Evolutionary conservation across 805 yeast species (phyloP), one percentile per base, ranked within the genome.

Genomic region (Cyberlindnera bimundalis): DNA sequence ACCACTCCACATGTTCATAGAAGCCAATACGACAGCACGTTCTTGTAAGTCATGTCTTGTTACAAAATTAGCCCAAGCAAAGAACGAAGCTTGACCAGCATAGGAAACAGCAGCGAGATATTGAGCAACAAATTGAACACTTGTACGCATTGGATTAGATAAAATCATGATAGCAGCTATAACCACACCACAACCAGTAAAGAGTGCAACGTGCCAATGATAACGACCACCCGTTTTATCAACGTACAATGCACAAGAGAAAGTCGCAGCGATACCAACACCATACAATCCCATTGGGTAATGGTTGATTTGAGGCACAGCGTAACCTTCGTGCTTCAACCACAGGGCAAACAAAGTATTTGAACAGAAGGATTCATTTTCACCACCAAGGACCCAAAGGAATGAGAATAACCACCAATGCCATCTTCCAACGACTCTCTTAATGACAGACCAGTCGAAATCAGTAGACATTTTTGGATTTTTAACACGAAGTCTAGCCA

Each of bases 1-100:
- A 53, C 76, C 73, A 21, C 78, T 71, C 56, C 76, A 76, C 81
- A 77, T 76, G 56, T 78, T 78, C 82, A 78, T 78, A 0, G 81
- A 76, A 0, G 81, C 85, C 35, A 80, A 61, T 2, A 78, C 81
- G 29, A 80, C 65, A 0, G 85, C 82, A 52, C 85, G 67, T 51
- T 77, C 82, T 60, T 80, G 78, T 16, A 76, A 55, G 56, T 81
- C 86, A 46, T 74, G 68, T 26, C 72, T 68, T 44, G 81, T 74
- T 1, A 76, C 74, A 37, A 76, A 63, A 50, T 79, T 78, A 3
- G 81, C 81, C 84, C 84, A 79, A 0, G 83, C 75, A 38, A 79
- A 74, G 56, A 74, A 74, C 0, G 73, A 67, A 0, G 84, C 74
- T 48, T 79, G 84, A 5, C 80, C 82, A 23, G 82, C 77, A 48